Evolutionary conservation across 768 basidiomycete species (phyloP), one percentile per base, ranked within the genome.

Genomic region (Russula virescens): DNA sequence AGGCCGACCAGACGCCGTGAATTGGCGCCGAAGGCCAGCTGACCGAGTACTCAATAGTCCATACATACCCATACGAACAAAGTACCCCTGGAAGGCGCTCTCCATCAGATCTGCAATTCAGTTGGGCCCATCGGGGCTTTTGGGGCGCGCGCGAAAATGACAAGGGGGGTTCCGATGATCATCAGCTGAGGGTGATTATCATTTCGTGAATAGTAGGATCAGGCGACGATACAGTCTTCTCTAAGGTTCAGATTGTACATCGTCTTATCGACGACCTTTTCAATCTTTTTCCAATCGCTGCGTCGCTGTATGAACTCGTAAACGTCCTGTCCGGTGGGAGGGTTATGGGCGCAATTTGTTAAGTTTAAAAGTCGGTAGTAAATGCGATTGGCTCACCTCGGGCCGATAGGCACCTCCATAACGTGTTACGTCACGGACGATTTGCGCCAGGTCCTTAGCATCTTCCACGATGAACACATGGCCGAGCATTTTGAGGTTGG

Each of bases 251-350:
- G 74, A 73, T 89, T 93, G 75, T 94, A 94, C 91, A 94, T 94
- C 53, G 91, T 86, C 78, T 93, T 92, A 77, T 94, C 92, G 54
- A 98, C 97, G 28, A 84, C 87, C 75, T 93, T 96, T 73, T 98
- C 95, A 63, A 98, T 98, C 77, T 91, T 95, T 77, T 97, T 96
- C 96, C 96, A 98, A 73, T 99, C 96, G 8, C 91, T 89, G 38
- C 95, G 81, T 23, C 95, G 79, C 71, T 94, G 92, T 69, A 98
- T 91, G 69, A 98, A 96, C 73, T 98, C 96, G 72, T 98, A 98
- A 55, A 98, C 81, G 71, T 98, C 96, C 84, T 88, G 31, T 31
- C 31, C 31, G n/a, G n/a, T n/a, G n/a, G n/a, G n/a, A n/a, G n/a
- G n/a, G n/a, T n/a, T n/a, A n/a, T n/a, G n/a, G n/a, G n/a, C n/a